phyloP scores from a whole-genome alignment of 1,284 basidiomycete species.

The Cutaneotrichosporon sp. region DNA sequence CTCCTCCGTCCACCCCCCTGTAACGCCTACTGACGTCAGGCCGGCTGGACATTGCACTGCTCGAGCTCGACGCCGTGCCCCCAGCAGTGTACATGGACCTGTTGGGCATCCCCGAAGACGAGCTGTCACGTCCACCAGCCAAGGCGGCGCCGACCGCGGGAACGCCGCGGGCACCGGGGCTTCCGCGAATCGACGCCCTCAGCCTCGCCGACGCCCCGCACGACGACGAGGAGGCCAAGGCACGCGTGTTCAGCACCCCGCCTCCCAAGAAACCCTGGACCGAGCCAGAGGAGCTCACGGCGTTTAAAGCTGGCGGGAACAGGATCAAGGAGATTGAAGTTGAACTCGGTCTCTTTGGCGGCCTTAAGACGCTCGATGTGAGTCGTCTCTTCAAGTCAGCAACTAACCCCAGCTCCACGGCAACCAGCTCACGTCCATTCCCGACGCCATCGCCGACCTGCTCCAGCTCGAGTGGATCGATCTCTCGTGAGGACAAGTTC shows the following conservation, averaged over 20 bases:
- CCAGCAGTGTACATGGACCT: constrained; percentile 39
- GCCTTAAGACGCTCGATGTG: constrained; percentile 42
- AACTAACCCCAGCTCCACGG: constrained; percentile 23
- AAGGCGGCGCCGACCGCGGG: background rate
- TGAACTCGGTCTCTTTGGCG: constrained; percentile 45
- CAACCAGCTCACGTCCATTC: constrained; percentile 34
- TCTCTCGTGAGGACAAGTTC: constrained; percentile 33
- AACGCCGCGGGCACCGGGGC: background rate
- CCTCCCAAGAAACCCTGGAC: constrained; percentile 23
- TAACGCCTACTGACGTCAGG: constrained; percentile 21
- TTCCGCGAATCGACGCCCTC: constrained; percentile 10
- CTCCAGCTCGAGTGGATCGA: constrained; percentile 38
- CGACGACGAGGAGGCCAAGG: constrained; percentile 13
- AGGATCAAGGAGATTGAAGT: constrained; percentile 32
- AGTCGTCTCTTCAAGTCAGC: constrained; percentile 9
- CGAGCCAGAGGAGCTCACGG: constrained; percentile 42
- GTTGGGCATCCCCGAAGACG: constrained; percentile 30
- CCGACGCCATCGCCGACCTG: constrained; percentile 42
- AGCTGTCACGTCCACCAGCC: constrained; percentile 28
- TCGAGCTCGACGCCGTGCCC: constrained; percentile 34
- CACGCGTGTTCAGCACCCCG: constrained; percentile 21
- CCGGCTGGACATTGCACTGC: constrained; percentile 38
- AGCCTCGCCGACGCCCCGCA: background rate
- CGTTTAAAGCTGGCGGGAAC: constrained; percentile 35
- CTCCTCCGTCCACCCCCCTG: background rate